phyloP scores from a whole-genome alignment of 352 stramenopile genomes.

The Pythium brachiatum region DNA sequence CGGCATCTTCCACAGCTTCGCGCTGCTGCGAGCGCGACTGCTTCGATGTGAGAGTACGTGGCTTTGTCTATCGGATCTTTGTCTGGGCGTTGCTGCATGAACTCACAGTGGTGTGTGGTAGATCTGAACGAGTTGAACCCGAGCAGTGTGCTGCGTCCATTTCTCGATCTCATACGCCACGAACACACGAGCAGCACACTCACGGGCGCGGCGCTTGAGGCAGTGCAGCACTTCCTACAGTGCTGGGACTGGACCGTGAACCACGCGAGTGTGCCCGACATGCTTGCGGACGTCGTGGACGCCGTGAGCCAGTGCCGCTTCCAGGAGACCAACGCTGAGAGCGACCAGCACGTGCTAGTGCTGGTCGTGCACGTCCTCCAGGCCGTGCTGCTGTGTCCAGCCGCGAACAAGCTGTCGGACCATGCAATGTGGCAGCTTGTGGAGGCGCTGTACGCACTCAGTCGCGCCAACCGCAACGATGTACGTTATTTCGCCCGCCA shows the following conservation, averaged over 20 bases:
- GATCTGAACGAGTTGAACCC: conserved; percentile 61
- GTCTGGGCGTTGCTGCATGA: neutral
- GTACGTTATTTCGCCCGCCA: conserved; percentile 30
- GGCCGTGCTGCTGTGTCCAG: conserved; percentile 89
- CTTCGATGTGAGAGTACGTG: conserved; percentile 57
- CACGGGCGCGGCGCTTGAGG: conserved; percentile 91
- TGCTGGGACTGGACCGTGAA: conserved; percentile 61
- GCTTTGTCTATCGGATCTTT: neutral
- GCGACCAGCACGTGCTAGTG: conserved; percentile 89
- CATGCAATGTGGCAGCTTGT: conserved; percentile 94
- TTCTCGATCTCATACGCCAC: conserved; percentile 93
- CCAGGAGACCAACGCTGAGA: conserved; percentile 90
- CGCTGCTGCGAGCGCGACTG: conserved; percentile 53
- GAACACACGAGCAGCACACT: conserved; percentile 91
- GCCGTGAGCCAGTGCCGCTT: conserved; percentile 93
- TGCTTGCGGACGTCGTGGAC: conserved; percentile 86
- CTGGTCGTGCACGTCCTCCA: conserved; percentile 94
- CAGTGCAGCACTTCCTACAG: conserved; percentile 95
- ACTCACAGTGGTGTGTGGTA: conserved; percentile 15
- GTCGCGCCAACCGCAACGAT: conserved; percentile 55
- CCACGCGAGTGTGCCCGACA: conserved; percentile 36
- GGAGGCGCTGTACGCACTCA: conserved; percentile 94
- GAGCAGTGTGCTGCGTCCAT: conserved; percentile 83
- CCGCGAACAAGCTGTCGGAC: conserved; percentile 80
- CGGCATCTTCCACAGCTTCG: conserved; percentile 63